A percentile compares a stretch with the other conserved stretches of the same genome.
Evolutionary conservation across 257 asterid species (phyloP).

Genomic region (Capsicum rhomboideum): DNA sequence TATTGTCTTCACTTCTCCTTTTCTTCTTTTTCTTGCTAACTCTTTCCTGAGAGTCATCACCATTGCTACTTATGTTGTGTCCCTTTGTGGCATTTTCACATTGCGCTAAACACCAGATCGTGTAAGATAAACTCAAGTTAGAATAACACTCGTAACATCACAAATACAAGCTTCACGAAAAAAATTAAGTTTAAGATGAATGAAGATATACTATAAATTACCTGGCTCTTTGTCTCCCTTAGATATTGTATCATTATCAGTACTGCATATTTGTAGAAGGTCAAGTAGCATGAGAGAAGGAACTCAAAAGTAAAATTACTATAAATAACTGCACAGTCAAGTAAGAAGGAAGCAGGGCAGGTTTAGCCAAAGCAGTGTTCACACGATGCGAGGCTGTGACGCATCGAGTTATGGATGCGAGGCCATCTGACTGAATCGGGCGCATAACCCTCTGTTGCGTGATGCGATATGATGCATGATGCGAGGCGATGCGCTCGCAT

Average conservation of each 20-base stretch:
- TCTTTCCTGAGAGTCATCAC: constrained; percentile 16
- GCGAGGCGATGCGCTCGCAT: no score
- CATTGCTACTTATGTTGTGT: constrained; percentile 14
- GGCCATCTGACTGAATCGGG: no score
- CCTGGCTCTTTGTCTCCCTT: constrained; percentile 34
- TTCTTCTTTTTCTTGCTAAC: constrained; percentile 42
- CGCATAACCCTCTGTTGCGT: no score
- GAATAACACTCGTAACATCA: not conserved
- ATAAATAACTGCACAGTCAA: not conserved
- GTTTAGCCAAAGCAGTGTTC: no score
- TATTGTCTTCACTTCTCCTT: constrained; percentile 21
- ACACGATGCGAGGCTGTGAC: no score
- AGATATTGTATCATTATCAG: constrained; percentile 10
- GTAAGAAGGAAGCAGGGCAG: not conserved
- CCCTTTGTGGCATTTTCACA: constrained; percentile 7
- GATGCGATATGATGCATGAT: no score
- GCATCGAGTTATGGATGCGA: no score
- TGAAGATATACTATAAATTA: not conserved
- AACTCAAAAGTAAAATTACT: not conserved
- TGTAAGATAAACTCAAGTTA: not conserved
- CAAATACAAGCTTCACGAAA: not conserved
- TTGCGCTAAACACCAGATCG: constrained; percentile 14
- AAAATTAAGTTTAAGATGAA: not conserved
- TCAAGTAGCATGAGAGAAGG: constrained; percentile 21
- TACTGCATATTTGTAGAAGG: constrained; percentile 34